phyloP scores from a whole-genome alignment of 1,284 basidiomycete species.

The Stygiomarasmius scandens region DNA sequence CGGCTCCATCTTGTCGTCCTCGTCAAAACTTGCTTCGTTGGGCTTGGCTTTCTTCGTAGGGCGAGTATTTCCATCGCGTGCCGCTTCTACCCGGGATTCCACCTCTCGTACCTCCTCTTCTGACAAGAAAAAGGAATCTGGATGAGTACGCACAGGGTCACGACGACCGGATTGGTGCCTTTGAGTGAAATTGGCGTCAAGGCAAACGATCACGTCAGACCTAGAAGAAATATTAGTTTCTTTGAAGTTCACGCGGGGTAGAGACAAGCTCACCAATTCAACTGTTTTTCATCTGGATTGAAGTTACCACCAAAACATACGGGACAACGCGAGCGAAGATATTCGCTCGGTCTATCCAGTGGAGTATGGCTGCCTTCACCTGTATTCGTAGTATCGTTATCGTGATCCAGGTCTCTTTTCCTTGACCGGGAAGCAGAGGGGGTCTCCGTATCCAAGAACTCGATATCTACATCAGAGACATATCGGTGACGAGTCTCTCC shows the following conservation, averaged over 20 bases:
- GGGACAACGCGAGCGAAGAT: slow-evolving; percentile 19
- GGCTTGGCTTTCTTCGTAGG: not conserved
- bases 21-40: not conserved
- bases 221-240: not conserved
- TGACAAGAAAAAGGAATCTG: slow-evolving; percentile 10
- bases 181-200: slow-evolving; percentile 22
- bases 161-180: slow-evolving; percentile 12
- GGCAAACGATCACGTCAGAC: slow-evolving; percentile 13
- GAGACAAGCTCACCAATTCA: not conserved
- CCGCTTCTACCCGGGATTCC: not conserved
- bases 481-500: slow-evolving; percentile 21
- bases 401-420: no score
- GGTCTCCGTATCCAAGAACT: slow-evolving; percentile 21
- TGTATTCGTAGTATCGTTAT: no score
- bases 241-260: not conserved
- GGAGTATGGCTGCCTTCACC: not conserved
- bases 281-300: not conserved
- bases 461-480: slow-evolving; percentile 30
- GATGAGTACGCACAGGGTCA: slow-evolving; percentile 3
- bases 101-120: not conserved
- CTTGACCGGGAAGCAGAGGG: no score
- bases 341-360: slow-evolving; percentile 17
- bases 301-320: slow-evolving; percentile 19
- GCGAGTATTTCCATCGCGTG: not conserved
- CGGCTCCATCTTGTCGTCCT: slow-evolving; percentile 6